These are phyloP conservation scores for Erythrobasidium hasegawianum DNA, from an alignment of 1,284 basidiomycete species.

Conservation along the genomic window DNA sequence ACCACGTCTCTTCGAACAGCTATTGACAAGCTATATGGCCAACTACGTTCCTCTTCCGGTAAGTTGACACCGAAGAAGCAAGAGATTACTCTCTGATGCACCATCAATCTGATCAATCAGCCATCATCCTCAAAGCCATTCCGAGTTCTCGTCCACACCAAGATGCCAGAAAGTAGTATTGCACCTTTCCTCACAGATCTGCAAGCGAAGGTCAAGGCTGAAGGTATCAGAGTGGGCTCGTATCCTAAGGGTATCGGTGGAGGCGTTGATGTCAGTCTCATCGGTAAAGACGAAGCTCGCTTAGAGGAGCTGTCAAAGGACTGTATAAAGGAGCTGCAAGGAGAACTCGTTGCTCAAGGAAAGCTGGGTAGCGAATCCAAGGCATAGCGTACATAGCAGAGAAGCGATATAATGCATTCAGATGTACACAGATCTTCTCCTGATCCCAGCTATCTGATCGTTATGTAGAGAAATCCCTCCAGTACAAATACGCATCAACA, in stretches of 20 bases:
- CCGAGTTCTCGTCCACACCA: conserved; percentile 43
- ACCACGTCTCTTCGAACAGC: conserved; percentile 46
- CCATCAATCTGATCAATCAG: too few species aligned
- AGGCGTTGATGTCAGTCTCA: conserved; percentile 72
- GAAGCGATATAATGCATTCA: too few species aligned
- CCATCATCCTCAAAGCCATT: conserved; percentile 40
- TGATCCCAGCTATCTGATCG: too few species aligned
- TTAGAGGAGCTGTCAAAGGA: conserved; percentile 57
- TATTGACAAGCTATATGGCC: conserved; percentile 40
- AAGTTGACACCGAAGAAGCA: too few species aligned
- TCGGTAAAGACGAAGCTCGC: conserved; percentile 63
- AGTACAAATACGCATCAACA: conserved; percentile 76
- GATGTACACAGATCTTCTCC: too few species aligned
- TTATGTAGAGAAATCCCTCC: conserved; percentile 23
- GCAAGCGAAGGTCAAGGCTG: conserved; percentile 66
- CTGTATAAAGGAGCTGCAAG: conserved; percentile 54
- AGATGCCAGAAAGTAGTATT: conserved; percentile 72
- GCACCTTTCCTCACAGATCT: conserved; percentile 79
- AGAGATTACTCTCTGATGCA: too few species aligned
- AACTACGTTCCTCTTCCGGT: conserved; percentile 44
- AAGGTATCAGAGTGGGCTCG: conserved; percentile 59
- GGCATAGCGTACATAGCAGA: too few species aligned
- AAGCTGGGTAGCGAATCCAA: conserved; percentile 39
- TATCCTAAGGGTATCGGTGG: conserved; percentile 46
- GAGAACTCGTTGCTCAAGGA: conserved; percentile 52